Evolutionary conservation across 2,329 filamentous ascomycete species (phyloP).

Genomic region (Dactylonectria estremocensis): DNA sequence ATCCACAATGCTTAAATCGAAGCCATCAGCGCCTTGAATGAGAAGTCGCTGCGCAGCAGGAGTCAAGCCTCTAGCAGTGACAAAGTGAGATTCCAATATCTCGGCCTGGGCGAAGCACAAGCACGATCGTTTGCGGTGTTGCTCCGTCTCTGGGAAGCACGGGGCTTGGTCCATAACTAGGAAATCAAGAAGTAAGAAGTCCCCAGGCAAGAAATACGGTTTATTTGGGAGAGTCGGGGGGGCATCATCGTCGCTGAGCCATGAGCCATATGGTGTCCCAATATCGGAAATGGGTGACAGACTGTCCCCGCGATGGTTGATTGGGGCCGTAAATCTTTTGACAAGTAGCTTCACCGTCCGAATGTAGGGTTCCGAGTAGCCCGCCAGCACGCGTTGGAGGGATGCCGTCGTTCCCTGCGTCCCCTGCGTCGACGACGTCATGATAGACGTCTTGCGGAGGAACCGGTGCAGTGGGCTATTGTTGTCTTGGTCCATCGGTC

Average conservation of each 20-base stretch:
- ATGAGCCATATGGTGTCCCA: slow-evolving; percentile 35
- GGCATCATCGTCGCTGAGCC: slow-evolving; percentile 50
- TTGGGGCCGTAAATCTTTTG: slow-evolving; percentile 56
- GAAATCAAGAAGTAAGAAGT: slow-evolving; percentile 60
- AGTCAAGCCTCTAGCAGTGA: slow-evolving; percentile 47
- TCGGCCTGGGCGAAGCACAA: slow-evolving; percentile 49
- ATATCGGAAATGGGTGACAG: slow-evolving; percentile 47
- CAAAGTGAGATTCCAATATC: slow-evolving; percentile 49
- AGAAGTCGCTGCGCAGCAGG: slow-evolving; percentile 35
- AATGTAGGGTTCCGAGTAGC: slow-evolving; percentile 53
- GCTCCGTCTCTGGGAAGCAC: slow-evolving; percentile 41
- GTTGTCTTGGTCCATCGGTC: slow-evolving; percentile 30
- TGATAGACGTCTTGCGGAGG: slow-evolving; percentile 53
- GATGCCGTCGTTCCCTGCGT: slow-evolving; percentile 57
- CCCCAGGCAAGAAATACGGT: slow-evolving; percentile 62
- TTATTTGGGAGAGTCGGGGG: slow-evolving; percentile 37
- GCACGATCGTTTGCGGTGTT: slow-evolving; percentile 49
- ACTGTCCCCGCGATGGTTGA: slow-evolving; percentile 36
- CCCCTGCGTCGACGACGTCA: slow-evolving; percentile 57
- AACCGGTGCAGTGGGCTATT: slow-evolving; percentile 45
- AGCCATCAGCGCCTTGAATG: not conserved
- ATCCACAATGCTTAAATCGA: slow-evolving; percentile 51
- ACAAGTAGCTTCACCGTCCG: slow-evolving; percentile 57
- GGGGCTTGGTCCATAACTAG: slow-evolving; percentile 28
- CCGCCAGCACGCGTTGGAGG: slow-evolving; percentile 52